phyloP scores from a whole-genome alignment of 2,329 filamentous ascomycete genomes.

The Clarireedia hainanense region DNA sequence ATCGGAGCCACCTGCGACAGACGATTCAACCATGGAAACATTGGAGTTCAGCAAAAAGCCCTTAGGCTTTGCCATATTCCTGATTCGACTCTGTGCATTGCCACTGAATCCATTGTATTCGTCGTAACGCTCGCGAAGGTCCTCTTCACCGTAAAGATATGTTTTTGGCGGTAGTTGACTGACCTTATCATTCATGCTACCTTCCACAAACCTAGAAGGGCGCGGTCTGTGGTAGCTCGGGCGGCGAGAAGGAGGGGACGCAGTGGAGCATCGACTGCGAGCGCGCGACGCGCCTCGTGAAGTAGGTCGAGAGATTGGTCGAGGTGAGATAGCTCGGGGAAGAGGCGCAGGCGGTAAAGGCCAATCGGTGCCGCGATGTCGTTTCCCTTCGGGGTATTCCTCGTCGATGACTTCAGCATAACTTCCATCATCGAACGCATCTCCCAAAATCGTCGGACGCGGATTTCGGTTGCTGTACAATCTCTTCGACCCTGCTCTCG shows the following conservation, averaged over 20 bases:
- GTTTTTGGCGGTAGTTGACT: constrained; percentile 51
- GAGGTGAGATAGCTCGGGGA: constrained; percentile 4
- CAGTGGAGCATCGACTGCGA: constrained; percentile 25
- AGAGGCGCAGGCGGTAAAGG: constrained; percentile 25
- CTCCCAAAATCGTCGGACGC: constrained; percentile 11
- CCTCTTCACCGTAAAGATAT: constrained; percentile 23
- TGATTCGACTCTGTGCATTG: constrained; percentile 1
- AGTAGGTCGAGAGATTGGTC: not conserved
- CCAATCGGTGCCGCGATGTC: constrained; percentile 38
- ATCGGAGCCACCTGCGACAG: constrained; percentile 22
- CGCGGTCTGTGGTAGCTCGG: constrained; percentile 35
- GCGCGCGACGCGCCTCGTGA: constrained; percentile 9
- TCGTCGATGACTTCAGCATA: constrained; percentile 15
- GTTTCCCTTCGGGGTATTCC: constrained; percentile 32
- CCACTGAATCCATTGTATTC: constrained; percentile 1
- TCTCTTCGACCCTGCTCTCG: constrained; percentile 25
- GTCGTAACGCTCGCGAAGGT: constrained; percentile 14
- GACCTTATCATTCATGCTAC: constrained; percentile 76
- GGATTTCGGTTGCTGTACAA: constrained; percentile 27
- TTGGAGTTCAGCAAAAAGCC: constrained; percentile 14
- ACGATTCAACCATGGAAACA: constrained; percentile 15
- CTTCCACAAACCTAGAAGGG: constrained; percentile 65
- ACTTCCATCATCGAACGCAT: constrained; percentile 28
- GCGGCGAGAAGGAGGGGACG: constrained; percentile 10
- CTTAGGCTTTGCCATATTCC: constrained; percentile 14